Evolutionary conservation across 108 stramenopile genomes (phyloP), one percentile per base, ranked within the genome.

Genomic region (Conticribra guillardii): DNA sequence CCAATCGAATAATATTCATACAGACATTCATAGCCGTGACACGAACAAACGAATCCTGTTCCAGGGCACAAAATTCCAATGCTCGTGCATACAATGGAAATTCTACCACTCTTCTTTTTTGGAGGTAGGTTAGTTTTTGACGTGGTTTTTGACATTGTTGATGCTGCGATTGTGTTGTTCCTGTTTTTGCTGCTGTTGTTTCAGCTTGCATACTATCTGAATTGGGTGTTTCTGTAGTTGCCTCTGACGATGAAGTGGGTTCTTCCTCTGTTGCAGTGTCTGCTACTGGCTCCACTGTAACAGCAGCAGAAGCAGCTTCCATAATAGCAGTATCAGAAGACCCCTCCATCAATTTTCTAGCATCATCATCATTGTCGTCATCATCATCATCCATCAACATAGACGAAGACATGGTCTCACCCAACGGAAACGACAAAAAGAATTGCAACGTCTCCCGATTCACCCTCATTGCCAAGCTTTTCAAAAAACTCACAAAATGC

Each of bases 11-110:
- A 26, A 89, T 89, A 58, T 95, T 95, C 72, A 95, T 79, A 74
- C 94, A 95, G 17, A 95, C 83, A 67, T 91, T 95, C 90, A 95
- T 89, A 46, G 91, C 94, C 8, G 94, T 95, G 15, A 89, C 83
- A 17, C 91, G 74, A 21, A 95, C 86, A 60, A 95, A 95, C 11
- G 89, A 87, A 73, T 95, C 94, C 45, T 91, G 85, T 51, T 91
- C 89, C 11, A 77, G 68, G 1, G 89, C 62, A 63, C 94, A 95
- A 64, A 92, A 92, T 73, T 95, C 89, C 54, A 95, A 67, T 21
- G 94, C 91, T 30, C 94, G 79, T 34, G 82, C 86, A 63, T 95
- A 95, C 47, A 95, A 64, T 34, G 91, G 91, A 71, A 95, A 95
- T 57, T 92, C 79, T 1, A 91, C 87, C 19, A 64, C 32, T 19